These are phyloP conservation scores for Synchytrium microbalum DNA, from an alignment of 371 early-diverging fungal species.

Conservation along the genomic window DNA sequence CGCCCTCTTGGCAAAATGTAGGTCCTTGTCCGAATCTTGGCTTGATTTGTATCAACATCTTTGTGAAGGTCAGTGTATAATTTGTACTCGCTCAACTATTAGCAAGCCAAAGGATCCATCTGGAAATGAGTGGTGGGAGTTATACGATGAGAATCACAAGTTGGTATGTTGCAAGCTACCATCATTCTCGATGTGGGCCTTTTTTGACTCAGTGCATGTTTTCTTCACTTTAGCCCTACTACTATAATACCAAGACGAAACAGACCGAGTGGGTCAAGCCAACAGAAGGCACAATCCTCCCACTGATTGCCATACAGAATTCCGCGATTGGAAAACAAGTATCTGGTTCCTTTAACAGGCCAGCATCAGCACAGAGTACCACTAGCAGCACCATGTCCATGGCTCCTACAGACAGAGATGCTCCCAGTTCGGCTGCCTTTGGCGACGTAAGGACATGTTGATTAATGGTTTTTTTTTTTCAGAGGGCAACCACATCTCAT, in stretches of 20 bases:
- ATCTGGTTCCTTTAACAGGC: too few species aligned
- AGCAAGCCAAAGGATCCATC: constrained; percentile 50
- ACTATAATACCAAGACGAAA: constrained; percentile 75
- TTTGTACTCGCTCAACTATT: not conserved
- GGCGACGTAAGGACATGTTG: too few species aligned
- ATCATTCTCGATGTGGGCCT: too few species aligned
- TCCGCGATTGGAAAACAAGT: constrained; percentile 2
- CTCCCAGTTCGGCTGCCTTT: too few species aligned
- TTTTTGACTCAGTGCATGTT: too few species aligned
- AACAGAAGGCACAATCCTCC: constrained; percentile 47
- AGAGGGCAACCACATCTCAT: too few species aligned
- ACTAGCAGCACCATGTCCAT: too few species aligned
- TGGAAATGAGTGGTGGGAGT: constrained; percentile 90
- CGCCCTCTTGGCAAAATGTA: constrained; percentile 42
- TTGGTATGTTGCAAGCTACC: constrained; percentile 28
- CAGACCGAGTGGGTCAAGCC: constrained; percentile 84
- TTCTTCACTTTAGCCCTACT: constrained; percentile 48
- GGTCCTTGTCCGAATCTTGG: constrained; percentile 9
- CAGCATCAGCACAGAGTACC: too few species aligned
- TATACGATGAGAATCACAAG: constrained; percentile 74
- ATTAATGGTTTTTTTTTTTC: too few species aligned
- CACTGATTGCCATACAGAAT: constrained; percentile 25
- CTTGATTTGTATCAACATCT: too few species aligned
- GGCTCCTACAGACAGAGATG: too few species aligned
- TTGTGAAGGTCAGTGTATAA: not conserved